Evolutionary conservation across 176 grass and related monocot genomes (phyloP).

Genomic region (Zoysia japonica): DNA sequence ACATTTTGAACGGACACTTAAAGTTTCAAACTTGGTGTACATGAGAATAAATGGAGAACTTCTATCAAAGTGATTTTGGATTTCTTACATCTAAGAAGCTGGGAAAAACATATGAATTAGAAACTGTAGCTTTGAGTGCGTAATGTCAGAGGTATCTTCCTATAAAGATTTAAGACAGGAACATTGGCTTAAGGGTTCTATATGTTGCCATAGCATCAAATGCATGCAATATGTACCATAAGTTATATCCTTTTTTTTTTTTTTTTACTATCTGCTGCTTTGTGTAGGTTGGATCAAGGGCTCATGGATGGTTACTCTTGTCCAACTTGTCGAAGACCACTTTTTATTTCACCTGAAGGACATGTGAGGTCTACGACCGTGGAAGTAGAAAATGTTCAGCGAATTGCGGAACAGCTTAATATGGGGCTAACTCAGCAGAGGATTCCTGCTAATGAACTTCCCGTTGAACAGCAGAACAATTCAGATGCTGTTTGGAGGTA

Average conservation of each 20-base stretch:
- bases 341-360: slow-evolving; percentile 63
- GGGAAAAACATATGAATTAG: background rate
- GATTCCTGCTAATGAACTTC: slow-evolving; percentile 53
- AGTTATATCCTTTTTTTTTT: background rate
- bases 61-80: slow-evolving; percentile 1
- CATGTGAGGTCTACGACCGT: slow-evolving; percentile 44
- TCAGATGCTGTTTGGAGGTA: slow-evolving; percentile 91
- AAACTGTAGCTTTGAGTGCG: background rate
- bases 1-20: background rate
- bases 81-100: background rate
- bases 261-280: background rate
- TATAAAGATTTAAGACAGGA: background rate
- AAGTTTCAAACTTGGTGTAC: background rate
- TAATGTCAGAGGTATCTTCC: slow-evolving; percentile 3
- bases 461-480: slow-evolving; percentile 64
- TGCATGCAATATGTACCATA: background rate
- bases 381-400: slow-evolving; percentile 52
- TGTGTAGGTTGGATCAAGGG: slow-evolving; percentile 93
- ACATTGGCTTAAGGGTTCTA: background rate
- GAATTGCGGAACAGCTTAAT: slow-evolving; percentile 72
- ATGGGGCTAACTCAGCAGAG: slow-evolving; percentile 65
- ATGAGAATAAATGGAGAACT: background rate
- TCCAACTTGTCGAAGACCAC: slow-evolving; percentile 91
- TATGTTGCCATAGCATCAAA: slow-evolving; percentile 29
- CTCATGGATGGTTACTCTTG: slow-evolving; percentile 91